Evolutionary conservation across 495 filamentous ascomycete species (phyloP), one percentile per base, ranked within the genome.

Genomic region (Aspergillus cavernicola): DNA sequence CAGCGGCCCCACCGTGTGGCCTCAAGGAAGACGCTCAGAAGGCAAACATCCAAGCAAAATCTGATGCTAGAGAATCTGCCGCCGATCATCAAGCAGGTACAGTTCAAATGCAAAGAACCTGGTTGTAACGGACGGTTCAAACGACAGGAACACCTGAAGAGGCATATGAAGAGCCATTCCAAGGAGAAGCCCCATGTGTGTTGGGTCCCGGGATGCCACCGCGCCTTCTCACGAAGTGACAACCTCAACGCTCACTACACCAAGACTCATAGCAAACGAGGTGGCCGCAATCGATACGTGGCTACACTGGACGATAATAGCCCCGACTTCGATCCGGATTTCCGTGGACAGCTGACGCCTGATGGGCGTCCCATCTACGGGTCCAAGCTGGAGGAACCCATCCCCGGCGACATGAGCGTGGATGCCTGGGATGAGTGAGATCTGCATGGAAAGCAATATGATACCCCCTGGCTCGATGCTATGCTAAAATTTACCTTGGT

Each of bases 131-230:
- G 70, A 0, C 67, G 70, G 1, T 84, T 85, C 60, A 83, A 82
- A 65, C 64, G 83, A 39, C 78, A 80, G 31, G 84, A 87, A 52
- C 84, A 87, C 52, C 63, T 86, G 1, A 85, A 85, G 65, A 72
- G 84, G 13, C 85, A 88, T 59, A 76, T 79, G 61, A 74, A 76
- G 54, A 82, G 76, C 33, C 80, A 83, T 45, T 81, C 79, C 12
- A 73, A 74, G 50, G 79, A 81, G 49, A 79, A 73, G 53, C 80
- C 80, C 12, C 71, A 74, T 63, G 65, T 75, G 2, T 76, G 73
- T 51, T 76, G 70, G 72, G 73, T 75, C 4, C 71, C 71, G 2
- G 74, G 65, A 4, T 78, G 74, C 35, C 68, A 71, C 28, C 71
- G 70, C 2, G 69, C 68, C 1, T 78, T 78, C 55, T 72, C 69